Evolutionary conservation across 495 filamentous ascomycete genomes (phyloP).

Genomic region (Paragyromitra xinjiangensis): DNA sequence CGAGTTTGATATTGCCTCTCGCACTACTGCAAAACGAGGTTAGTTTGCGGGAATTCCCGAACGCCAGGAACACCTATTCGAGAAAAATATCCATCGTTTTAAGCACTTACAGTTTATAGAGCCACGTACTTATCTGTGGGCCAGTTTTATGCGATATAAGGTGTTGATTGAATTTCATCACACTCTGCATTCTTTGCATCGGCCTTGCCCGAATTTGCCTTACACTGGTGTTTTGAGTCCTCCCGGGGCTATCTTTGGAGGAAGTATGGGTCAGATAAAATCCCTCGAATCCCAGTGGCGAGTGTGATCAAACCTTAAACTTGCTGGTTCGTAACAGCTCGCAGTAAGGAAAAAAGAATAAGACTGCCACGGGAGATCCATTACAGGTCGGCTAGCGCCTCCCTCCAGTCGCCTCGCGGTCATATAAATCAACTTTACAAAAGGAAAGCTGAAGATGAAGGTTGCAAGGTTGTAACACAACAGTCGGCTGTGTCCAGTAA

Average conservation of each 20-base stretch:
- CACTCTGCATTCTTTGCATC: neutral
- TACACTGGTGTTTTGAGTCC: neutral
- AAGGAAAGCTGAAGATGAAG: conserved; percentile 2
- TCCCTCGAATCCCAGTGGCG: conserved; percentile 1
- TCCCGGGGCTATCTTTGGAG: neutral
- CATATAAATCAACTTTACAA: conserved; percentile 17
- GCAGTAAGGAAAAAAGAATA: conserved; percentile 2
- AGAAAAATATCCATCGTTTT: neutral
- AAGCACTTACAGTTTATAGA: neutral
- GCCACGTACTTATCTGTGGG: neutral
- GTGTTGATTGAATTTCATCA: neutral
- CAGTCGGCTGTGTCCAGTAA: neutral
- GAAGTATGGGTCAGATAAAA: neutral
- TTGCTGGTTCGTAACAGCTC: neutral
- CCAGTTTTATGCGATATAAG: neutral
- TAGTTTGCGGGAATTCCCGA: neutral
- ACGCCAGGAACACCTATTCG: neutral
- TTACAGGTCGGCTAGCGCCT: neutral
- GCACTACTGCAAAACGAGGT: neutral
- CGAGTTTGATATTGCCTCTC: neutral
- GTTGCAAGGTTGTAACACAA: conserved; percentile 2
- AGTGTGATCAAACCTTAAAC: neutral
- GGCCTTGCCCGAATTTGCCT: neutral
- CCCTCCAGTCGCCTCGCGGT: neutral
- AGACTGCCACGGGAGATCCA: neutral